Evolutionary conservation across 306 rosid species (phyloP), one percentile per base, ranked within the genome.

Genomic region (Glycine tomentella): DNA sequence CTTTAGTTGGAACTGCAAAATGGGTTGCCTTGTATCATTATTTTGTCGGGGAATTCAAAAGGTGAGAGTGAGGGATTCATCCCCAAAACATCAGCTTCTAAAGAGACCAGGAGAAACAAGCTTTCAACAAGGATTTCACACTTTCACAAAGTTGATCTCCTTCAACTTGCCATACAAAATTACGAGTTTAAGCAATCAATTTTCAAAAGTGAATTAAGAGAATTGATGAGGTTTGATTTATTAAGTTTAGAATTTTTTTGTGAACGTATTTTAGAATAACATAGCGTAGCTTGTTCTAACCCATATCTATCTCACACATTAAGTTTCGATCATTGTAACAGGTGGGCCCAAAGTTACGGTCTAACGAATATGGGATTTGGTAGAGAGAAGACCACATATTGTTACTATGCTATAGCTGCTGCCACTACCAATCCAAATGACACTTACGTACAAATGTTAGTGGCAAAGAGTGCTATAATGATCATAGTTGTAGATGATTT

Each of bases 401-500:
- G 86, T n/a, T 85, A 85, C 80, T 89, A 71, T 31, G 89, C 88
- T 6, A 8, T 73, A n/a, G 85, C 89, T 14, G 46, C 87, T 4
- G 34, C 36, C 64, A 6, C 38, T 4, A 31, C 74, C 14, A 11
- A 68, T 12, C 84, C 84, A 17, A 31, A 17, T 40, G 83, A 87
- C 45, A 84, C 83, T 4, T 64, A 40, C n/a, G 4, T 77, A 13
- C 51, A 86, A 65, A 62, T 56, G 61, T 57, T 76, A 3, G 51
- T 53, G 4, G 91, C 84, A 1, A 87, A 90, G 40, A 80, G 83
- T 20, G 93, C 82, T 12, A 73, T 80, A 12, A 2, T 87, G 13
- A 69, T 90, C 40, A 90, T 88, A 9, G 83, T 87, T 20, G 80
- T 75, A 8, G 86, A 87, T 53, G 88, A 90, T 87, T 90, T 84